These are phyloP conservation scores for Bolboschoenus planiculmis DNA, from an alignment of 176 grass and related monocot species.

Conservation along the genomic window DNA sequence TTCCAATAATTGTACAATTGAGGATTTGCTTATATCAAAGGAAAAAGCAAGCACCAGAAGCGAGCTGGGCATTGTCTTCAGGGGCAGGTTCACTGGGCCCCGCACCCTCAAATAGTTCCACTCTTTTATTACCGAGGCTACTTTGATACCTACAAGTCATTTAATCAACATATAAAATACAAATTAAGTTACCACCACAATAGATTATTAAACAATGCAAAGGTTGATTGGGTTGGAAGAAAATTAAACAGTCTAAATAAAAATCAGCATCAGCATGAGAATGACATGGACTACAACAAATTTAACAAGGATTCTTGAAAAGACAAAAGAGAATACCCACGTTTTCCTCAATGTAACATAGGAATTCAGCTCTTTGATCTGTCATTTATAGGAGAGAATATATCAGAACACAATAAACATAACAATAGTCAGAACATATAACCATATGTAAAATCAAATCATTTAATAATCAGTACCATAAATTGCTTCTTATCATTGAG, in stretches of 20 bases:
- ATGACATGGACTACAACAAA: background rate
- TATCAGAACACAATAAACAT: constrained; percentile 10
- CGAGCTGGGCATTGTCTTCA: constrained; percentile 65
- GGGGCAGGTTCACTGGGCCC: constrained; percentile 53
- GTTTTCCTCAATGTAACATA: constrained; percentile 93
- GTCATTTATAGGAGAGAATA: constrained; percentile 10
- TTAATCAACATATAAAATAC: constrained; percentile 8
- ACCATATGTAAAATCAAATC: background rate
- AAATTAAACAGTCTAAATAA: background rate
- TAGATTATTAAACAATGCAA: background rate
- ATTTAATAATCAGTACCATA: constrained; percentile 48
- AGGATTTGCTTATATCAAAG: background rate
- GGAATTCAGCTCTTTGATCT: constrained; percentile 98
- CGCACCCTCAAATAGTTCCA: constrained; percentile 78
- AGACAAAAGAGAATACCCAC: constrained; percentile 36
- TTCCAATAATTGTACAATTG: background rate
- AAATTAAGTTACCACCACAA: background rate
- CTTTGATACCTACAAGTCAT: constrained; percentile 74
- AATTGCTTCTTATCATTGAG: constrained; percentile 97
- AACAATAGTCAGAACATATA: constrained; percentile 15
- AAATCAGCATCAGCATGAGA: background rate
- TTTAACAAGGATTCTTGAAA: background rate
- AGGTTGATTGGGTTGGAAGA: background rate
- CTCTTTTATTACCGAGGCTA: constrained; percentile 88
- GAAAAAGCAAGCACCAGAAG: constrained; percentile 47